Evolutionary conservation across 345 rosid genomes (phyloP).

Genomic region (Eucalyptus tenuipes): DNA sequence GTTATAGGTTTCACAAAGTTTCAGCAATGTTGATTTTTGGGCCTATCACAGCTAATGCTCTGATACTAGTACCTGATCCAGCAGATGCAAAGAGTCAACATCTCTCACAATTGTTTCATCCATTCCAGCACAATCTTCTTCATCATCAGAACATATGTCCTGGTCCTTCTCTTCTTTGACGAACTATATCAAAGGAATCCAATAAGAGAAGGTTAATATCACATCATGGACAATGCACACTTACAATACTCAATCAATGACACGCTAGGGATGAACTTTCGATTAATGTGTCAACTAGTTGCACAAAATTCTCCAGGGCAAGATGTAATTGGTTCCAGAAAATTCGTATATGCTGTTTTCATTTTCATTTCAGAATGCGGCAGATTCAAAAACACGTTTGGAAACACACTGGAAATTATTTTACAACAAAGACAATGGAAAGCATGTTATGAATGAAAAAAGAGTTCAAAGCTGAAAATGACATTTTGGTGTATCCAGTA

Average conservation of each 20-base stretch:
- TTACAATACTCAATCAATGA: background rate
- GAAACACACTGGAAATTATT: background rate
- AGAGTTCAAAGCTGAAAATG: background rate
- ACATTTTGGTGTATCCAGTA: background rate
- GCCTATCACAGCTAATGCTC: background rate
- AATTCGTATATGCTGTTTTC: background rate
- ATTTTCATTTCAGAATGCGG: background rate
- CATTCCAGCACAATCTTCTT: constrained; percentile 13
- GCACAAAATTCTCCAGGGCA: background rate
- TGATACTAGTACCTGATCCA: constrained; percentile 27
- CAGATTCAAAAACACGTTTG: background rate
- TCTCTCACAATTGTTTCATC: constrained; percentile 11
- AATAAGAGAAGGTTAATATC: background rate
- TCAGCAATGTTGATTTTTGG: background rate
- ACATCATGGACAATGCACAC: background rate
- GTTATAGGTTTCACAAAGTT: background rate
- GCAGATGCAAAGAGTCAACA: constrained; percentile 31
- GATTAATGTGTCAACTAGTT: background rate
- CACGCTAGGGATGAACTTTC: background rate
- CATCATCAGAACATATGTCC: constrained; percentile 31
- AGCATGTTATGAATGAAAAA: background rate
- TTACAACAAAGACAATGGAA: background rate
- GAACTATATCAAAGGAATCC: constrained; percentile 27
- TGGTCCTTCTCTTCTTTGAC: constrained; percentile 44
- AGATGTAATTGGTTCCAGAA: background rate